phyloP scores from a whole-genome alignment of 768 basidiomycete species.

The Lactifluus subvellereus region DNA sequence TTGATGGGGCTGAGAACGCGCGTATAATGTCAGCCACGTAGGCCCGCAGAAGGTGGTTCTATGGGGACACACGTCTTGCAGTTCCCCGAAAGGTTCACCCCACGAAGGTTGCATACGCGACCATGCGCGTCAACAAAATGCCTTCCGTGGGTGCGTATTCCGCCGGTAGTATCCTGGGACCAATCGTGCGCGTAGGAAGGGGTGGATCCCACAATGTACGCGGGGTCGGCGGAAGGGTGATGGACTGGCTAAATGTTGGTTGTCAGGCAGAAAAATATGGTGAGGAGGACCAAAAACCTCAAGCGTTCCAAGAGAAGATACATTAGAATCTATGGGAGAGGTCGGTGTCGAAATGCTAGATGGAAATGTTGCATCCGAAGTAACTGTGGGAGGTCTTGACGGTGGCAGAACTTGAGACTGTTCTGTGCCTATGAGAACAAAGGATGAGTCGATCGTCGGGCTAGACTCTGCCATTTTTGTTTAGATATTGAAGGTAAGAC shows the following conservation, averaged over 20 bases:
- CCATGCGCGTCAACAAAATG: conserved; percentile 80
- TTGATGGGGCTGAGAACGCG: conserved; percentile 51
- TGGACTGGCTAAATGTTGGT: conserved; percentile 16
- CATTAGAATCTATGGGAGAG: conserved; percentile 17
- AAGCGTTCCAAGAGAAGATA: conserved; percentile 5
- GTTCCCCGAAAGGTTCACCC: conserved; percentile 79
- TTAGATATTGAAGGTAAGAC: not conserved
- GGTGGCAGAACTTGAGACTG: conserved; percentile 14
- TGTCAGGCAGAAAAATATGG: not conserved
- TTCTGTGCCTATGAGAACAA: conserved; percentile 10
- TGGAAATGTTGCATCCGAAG: conserved; percentile 17
- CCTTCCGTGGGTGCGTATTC: conserved; percentile 58
- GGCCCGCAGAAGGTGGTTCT: not conserved
- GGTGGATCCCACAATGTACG: conserved; percentile 44
- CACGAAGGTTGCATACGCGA: conserved; percentile 73
- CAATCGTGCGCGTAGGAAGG: conserved; percentile 68
- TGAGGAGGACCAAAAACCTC: not conserved
- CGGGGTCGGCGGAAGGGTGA: conserved; percentile 44
- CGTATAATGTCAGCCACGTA: conserved; percentile 15
- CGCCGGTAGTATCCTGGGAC: conserved; percentile 52
- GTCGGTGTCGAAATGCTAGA: conserved; percentile 19
- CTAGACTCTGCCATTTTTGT: conserved; percentile 6
- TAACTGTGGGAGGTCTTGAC: conserved; percentile 7
- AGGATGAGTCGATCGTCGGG: conserved; percentile 11
- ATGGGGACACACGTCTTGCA: conserved; percentile 64